Evolutionary conservation across 2,329 filamentous ascomycete species (phyloP), one percentile per base, ranked within the genome.

Genomic region (Aspergillus melleus): DNA sequence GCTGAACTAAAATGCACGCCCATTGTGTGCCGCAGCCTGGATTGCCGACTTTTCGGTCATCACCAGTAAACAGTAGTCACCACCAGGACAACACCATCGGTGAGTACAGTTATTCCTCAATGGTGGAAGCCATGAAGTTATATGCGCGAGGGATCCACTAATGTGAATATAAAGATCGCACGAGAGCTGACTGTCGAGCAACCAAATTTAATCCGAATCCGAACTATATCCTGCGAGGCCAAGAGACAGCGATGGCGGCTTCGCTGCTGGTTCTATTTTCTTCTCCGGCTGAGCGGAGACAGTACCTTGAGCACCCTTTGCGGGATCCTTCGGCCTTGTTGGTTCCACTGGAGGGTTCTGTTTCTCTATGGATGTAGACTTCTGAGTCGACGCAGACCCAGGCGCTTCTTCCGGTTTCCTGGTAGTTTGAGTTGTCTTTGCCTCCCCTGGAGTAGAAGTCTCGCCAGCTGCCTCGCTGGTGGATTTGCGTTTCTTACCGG

Each of bases 401-500:
- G 60, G 24, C 42, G 53, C 10, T 12, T 49, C 49, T 19, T 52
- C 55, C 14, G 54, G 56, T 6, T 49, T 55, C 24, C 60, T 46
- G 14, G 52, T 19, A n/a, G 49, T 52, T 26, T 63, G 57, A 26
- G 57, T 59, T 8, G 55, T 11, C n/a, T 61, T 67, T 14, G 59
- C 54, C 22, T 57, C 61, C 8, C 54, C 52, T 32, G 50, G 54
- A n/a, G 16, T 8, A n/a, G 58, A 19, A 22, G 36, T 47, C 53
- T 63, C 58, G 19, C 49, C 50, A 12, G 58, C 46, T 10, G 63
- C 67, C 19, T 68, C 67, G 9, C 68, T 61, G 8, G 69, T 61
- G 11, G 77, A 79, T 64, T 79, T 81, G 54, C 78, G 74, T 51
- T 76, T 71, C 64, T 81, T 81, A 3, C 78, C 70, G 1, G 76